Conservation (phyloP, 106 monocot species). For the Hemerocallis citrina region DNA sequence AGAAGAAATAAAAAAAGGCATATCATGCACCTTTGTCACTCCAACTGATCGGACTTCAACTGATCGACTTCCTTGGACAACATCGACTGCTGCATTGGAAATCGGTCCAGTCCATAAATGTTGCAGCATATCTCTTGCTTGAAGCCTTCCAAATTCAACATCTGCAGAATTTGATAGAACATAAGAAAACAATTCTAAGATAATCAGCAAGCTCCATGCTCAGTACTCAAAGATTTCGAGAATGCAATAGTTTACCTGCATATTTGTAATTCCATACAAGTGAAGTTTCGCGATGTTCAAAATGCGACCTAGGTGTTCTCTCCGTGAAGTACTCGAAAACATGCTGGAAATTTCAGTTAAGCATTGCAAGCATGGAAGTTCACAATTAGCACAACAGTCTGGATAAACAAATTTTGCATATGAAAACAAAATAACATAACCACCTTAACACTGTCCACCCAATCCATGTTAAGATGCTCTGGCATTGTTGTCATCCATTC, state of each 20-base stretch:
- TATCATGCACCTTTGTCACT: slow-evolving; percentile 77
- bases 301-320: slow-evolving; percentile 95
- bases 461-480: slow-evolving; percentile 98
- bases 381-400: too few relatives aligned
- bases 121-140: slow-evolving; percentile 97
- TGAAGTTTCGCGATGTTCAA: slow-evolving; percentile 98
- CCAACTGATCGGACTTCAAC: too few relatives aligned
- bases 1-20: neutral
- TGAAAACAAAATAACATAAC: neutral
- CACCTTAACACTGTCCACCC: slow-evolving; percentile 99
- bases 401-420: neutral
- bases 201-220: neutral
- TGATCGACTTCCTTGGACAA: slow-evolving; percentile 94
- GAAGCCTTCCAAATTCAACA: slow-evolving; percentile 97
- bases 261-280: slow-evolving; percentile 99
- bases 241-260: slow-evolving; percentile 55
- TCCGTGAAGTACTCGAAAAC: slow-evolving; percentile 99
- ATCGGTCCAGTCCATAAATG: slow-evolving; percentile 98
- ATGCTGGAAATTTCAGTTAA: slow-evolving; percentile 47
- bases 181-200: neutral
- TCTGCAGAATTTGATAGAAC: slow-evolving; percentile 25
- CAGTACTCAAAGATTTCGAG: neutral
- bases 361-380: neutral
- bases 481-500: slow-evolving; percentile 99
- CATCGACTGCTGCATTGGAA: slow-evolving; percentile 97